Evolutionary conservation across 2,329 filamentous ascomycete genomes (phyloP), one percentile per base, ranked within the genome.

Genomic region (Cladosporium sp.): DNA sequence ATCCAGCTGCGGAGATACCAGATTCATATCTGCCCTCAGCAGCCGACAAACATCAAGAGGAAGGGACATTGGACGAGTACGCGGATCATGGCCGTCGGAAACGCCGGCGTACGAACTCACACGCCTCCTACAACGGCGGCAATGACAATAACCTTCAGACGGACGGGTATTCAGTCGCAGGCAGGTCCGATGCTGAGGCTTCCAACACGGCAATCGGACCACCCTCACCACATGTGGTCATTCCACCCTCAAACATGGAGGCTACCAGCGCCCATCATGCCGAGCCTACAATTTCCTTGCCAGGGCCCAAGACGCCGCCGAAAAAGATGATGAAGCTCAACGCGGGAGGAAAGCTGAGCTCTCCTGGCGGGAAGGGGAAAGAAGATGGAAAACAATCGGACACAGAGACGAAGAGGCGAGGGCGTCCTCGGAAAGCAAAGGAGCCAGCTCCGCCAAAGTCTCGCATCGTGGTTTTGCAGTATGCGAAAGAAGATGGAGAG

Each of bases 401-500:
- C 5, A 10, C 9, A 10, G 48, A 50, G n/a, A 48, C 61, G n/a
- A 61, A 57, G 28, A 61, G 59, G 48, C 54, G 65, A 49, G 64
- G 63, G 7, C 56, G 66, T 35, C 61, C 61, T 22, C 60, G 63
- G 32, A 66, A 65, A 40, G 55, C 61, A 31, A 61, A 61, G 48
- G 54, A 55, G 40, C 35, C 44, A 16, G 46, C 52, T 31, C 37
- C 46, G 16, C 54, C 52, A 18, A 53, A 56, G 28, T 56, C 58
- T 7, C 58, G 66, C 3, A n/a, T 69, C 1, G 63, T 64, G 4
- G 48, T 56, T 14, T 28, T 66, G 4, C 46, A n/a, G 2, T 92
- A 92, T 62, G 80, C 79, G 2, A 63, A 61, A 4, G 77, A 80
- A 52, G 64, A 19, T n/a, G 52, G 32, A 71, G 6, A 65, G 64